Percentiles rank a stretch among this genome's conserved stretches.
These are phyloP conservation scores for Xanthoceras sorbifolium DNA, from an alignment of 345 rosid genomes.

Conservation along the genomic window DNA sequence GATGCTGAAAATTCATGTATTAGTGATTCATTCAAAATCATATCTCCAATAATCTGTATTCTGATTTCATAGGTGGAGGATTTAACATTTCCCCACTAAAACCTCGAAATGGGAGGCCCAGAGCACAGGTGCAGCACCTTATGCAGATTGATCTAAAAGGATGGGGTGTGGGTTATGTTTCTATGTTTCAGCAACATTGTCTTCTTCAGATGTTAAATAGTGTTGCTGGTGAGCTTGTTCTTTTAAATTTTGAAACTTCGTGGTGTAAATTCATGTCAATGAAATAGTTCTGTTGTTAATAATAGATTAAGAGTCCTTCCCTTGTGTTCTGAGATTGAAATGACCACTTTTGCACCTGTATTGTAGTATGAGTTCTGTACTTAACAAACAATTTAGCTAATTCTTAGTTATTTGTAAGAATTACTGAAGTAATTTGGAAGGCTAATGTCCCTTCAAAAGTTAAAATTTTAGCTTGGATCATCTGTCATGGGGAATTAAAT, in stretches of 20 bases:
- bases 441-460: too few species aligned
- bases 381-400: not conserved
- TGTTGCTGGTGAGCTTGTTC: conserved; percentile 73
- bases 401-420: too few species aligned
- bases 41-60: conserved; percentile 7
- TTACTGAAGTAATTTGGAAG: too few species aligned
- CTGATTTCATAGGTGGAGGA: conserved; percentile 79
- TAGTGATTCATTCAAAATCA: not conserved
- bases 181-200: conserved; percentile 96
- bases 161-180: conserved; percentile 88
- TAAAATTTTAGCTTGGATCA: too few species aligned
- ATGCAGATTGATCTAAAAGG: conserved; percentile 99
- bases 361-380: not conserved
- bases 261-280: not conserved
- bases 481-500: too few species aligned
- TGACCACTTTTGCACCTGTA: not conserved
- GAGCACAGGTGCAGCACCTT: conserved; percentile 94
- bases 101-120: conserved; percentile 79
- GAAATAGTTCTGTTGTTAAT: not conserved
- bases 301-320: not conserved
- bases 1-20: conserved; percentile 10
- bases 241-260: conserved; percentile 4
- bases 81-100: conserved; percentile 89
- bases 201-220: conserved; percentile 97
- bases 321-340: not conserved